Evolutionary conservation across 2,329 filamentous ascomycete genomes (phyloP), one percentile per base, ranked within the genome.

Genomic region (Paradendryphiella salina): DNA sequence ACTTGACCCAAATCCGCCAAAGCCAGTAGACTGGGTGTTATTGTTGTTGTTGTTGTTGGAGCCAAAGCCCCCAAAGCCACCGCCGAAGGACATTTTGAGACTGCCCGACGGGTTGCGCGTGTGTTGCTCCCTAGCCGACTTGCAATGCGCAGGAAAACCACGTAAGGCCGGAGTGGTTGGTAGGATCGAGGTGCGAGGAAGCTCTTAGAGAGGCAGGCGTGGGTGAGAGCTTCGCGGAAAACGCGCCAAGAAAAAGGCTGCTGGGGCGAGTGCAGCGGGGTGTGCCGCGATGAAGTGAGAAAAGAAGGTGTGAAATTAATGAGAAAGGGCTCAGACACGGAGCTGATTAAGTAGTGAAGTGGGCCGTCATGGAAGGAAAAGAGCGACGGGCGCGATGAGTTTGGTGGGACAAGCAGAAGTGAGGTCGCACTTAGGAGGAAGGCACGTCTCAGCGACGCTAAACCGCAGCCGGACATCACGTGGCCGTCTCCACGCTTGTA

Each of bases 61-160:
- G 59, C 77, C 77, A 64, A 79, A 79, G 64, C 77, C 77, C 59
- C 66, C 67, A 48, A 70, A 71, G 47, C 64, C 67, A 53, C 75
- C 60, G 73, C 83, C 83, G 61, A 88, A 88, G 50, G 69, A 70
- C 69, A 73, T 71, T 38, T 50, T 70, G 57, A 46, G 37, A 28
- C 31, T 58, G 64, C 54, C 61, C 63, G 52, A 56, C 53, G 52
- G 53, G 49, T 54, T 54, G 58, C 56, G 64, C 66, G 66, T 56
- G 59, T 61, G 26, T 21, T 20, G 44, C 15, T 50, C 37, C 13
- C 57, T 56, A 48, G 47, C 38, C 46, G 52, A 17, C 49, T 64
- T 56, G 51, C 57, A 55, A 59, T 63, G 58, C 57, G 63, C 61
- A 38, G 40, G 43, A 36, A 50, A 37, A 46, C 53, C 54, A 38